Base-by-base conservation (phyloP, 164 flowering plant species). In the Santalum album region DNA sequence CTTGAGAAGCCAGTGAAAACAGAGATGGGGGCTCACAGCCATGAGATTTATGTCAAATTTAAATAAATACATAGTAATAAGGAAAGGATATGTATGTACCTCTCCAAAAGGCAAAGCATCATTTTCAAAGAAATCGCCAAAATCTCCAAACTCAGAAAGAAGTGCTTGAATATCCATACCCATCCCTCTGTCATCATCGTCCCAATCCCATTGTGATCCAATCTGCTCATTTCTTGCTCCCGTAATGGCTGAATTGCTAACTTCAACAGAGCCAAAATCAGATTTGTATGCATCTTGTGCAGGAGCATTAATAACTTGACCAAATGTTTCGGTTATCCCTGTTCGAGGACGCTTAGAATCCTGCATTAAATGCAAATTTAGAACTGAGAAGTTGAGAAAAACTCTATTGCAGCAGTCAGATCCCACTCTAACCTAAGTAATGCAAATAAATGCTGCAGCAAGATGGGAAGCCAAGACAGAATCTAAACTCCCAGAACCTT, bases 131-230 rank as follows among this genome's bases (percentile, higher is more conserved):
- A 94, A 86, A 72, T 87, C 97, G 32, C 95, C 90, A 73, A 94
- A 90, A 65, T 86, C 99, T 51, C 99, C 99, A 71, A 85, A 94
- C 70, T 94, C 97, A 16, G 95, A 76, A 3, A 87, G 83, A 59
- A 94, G 89, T 62, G 84, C 73, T 66, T 87, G 84, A 46, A 94
- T 87, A 66, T 87, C 96, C 75, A 84, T 70, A 53, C 65, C 86
- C 43, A 58, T 54, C 20, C 79, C 90, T 62, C 75, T 74, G 27
- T 84, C 88, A 50, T 82, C 90, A 64, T 78, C 86, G 63, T 81
- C 94, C 94, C 89, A 86, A 62, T 81, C 95, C 94, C 84, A 91
- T 24, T 59, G 72, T 62, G 80, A 69, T 39, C 72, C 84, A 58
- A 71, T 52, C 29, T 58, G 80, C 44, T 88, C 90, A 75, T 68